phyloP scores from a whole-genome alignment of 106 monocot species.

The Gastrodia elata region DNA sequence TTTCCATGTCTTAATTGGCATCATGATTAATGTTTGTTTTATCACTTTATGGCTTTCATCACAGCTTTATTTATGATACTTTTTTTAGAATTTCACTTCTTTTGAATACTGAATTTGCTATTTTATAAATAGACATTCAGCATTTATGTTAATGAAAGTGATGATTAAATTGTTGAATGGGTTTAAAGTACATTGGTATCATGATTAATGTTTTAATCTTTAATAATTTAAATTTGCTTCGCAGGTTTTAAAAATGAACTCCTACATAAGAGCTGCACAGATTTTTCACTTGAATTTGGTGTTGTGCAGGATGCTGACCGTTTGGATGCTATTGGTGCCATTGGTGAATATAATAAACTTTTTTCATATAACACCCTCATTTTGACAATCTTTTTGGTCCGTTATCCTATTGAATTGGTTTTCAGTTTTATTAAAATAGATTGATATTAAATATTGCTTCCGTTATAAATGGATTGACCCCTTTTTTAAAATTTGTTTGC shows the following conservation, averaged over 20 bases:
- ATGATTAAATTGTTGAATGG: neutral
- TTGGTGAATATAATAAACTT: conserved; percentile 42
- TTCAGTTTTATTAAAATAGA: neutral
- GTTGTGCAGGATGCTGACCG: conserved; percentile 96
- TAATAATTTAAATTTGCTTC: neutral
- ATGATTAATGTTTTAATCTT: neutral
- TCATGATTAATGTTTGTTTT: no score
- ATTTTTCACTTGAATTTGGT: conserved; percentile 50
- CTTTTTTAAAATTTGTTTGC: neutral
- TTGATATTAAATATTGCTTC: neutral
- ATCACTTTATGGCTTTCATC: no score
- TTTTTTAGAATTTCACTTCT: no score
- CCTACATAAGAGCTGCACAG: conserved; percentile 11
- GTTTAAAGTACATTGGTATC: neutral
- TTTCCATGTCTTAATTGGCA: no score
- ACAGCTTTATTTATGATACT: no score
- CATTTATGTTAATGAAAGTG: no score
- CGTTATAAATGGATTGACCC: neutral
- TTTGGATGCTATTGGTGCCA: conserved; percentile 95
- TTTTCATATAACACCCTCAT: neutral
- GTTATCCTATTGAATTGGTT: neutral
- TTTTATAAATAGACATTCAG: no score
- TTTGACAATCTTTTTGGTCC: neutral
- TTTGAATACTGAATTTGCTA: no score
- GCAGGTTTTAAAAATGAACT: conserved; percentile 93